Base-by-base conservation (phyloP, 192 early-diverging fungal genomes). In the Backusella luteola region DNA sequence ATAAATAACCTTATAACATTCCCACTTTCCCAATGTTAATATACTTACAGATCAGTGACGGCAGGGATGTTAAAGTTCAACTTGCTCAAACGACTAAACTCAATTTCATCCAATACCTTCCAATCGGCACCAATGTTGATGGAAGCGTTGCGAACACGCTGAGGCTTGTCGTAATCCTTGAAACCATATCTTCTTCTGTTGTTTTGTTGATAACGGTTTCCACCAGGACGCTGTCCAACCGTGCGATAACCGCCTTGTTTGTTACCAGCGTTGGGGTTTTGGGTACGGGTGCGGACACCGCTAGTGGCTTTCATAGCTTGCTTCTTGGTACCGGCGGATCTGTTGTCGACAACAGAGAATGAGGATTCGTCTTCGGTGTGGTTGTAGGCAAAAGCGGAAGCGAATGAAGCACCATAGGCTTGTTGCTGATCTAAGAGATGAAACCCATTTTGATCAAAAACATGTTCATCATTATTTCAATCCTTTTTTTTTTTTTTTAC, bases 41-140 rank as follows among this genome's bases (percentile, higher is more conserved):
- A 63, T 63, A 89, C 90, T 63, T 90, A 95, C 88, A 96, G 79
- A 78, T 96, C 96, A 46, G 89, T 86, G n/a, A 91, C 87, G n/a
- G 91, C 89, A 14, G 90, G 89, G 26, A 93, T 90, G 63, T 89
- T 89, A 75, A 91, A 97, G 82, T 88, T 92, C 56, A 97, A 89
- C 79, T 94, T 94, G 73, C 85, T 85, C 85, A 99, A 84, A 26
- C 96, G 91, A 69, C 81, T 89, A 77, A 99, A 97, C 80, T 98
- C 96, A 75, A 97, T 93, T 82, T 98, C 98, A 79, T 98, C 96
- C 75, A 96, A 86, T 34, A 98, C 87, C 77, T 87, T 91, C 98
- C 98, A 99, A 67, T 97, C 94, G 63, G 89, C 86, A 0, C 91
- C 91, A 76, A 97, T 92, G 78, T 89, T 92, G 71, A 99, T 91